Conservation (phyloP, 192 early-diverging fungal species). For the Backusella psychrophila region DNA sequence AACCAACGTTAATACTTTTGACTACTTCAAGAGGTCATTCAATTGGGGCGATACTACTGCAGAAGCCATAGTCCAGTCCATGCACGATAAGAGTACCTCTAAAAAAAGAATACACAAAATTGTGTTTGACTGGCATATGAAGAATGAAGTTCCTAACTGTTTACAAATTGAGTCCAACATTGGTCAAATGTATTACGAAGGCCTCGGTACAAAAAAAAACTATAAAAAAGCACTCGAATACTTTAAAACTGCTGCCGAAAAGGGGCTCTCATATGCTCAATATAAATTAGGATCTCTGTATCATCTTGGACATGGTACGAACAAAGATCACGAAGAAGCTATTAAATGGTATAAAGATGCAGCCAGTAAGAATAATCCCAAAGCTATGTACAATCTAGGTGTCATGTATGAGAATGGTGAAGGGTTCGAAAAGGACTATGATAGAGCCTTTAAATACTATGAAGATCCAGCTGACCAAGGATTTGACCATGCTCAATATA, state of each 20-base stretch:
- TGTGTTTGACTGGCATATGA: conserved; percentile 32
- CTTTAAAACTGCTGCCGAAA: no score
- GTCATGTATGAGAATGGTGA: conserved; percentile 29
- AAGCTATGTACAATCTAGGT: conserved; percentile 20
- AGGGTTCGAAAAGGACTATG: conserved; percentile 19
- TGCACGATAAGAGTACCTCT: no score
- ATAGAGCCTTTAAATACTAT: conserved; percentile 29
- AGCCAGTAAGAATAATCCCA: conserved; percentile 24
- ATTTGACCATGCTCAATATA: background rate
- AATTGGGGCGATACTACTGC: no score
- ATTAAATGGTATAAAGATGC: conserved; percentile 32
- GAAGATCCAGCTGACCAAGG: conserved; percentile 12
- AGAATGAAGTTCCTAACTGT: conserved; percentile 17
- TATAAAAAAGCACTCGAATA: conserved; percentile 9
- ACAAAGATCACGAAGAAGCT: conserved; percentile 15
- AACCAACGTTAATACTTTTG: no score
- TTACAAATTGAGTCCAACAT: conserved; percentile 10
- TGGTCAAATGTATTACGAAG: conserved; percentile 28
- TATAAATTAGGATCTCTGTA: no score
- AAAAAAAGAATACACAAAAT: conserved; percentile 6
- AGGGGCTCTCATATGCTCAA: no score
- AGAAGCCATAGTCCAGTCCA: no score
- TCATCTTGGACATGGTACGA: background rate
- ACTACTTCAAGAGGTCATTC: no score
- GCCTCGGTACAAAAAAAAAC: conserved; percentile 19